A percentile compares a stretch with the other conserved stretches of the same genome.
These are phyloP conservation scores for Malus sylvestris DNA, from an alignment of 306 rosid genomes.

Conservation along the genomic window DNA sequence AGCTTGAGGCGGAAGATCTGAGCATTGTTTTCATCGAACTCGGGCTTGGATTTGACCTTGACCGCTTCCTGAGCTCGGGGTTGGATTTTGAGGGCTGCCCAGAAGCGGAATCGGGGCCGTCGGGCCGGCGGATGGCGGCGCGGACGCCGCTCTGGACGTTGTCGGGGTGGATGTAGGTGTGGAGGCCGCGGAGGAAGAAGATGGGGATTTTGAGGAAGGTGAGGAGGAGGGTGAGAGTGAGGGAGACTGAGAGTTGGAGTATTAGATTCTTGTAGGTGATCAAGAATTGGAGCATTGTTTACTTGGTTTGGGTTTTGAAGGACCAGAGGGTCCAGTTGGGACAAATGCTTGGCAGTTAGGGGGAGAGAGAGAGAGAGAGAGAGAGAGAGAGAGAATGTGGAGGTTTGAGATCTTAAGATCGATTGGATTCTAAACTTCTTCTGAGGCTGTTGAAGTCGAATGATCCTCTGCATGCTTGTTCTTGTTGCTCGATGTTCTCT, in stretches of 20 bases:
- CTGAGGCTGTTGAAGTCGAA: background rate
- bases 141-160: conserved; percentile 38
- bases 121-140: conserved; percentile 79
- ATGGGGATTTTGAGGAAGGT: conserved; percentile 59
- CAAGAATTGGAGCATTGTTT: conserved; percentile 39
- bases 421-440: background rate
- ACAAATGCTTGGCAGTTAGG: background rate
- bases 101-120: conserved; percentile 20
- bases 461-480: background rate
- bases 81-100: conserved; percentile 34
- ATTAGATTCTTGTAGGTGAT: conserved; percentile 49
- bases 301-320: background rate
- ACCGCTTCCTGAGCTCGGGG: too few species aligned
- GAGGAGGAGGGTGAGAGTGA: conserved; percentile 38
- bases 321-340: background rate
- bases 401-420: background rate
- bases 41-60: background rate
- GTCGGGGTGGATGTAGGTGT: conserved; percentile 87
- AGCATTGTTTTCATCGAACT: conserved; percentile 81
- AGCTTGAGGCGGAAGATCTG: conserved; percentile 83
- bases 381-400: background rate
- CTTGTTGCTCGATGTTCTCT: background rate
- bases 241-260: conserved; percentile 32
- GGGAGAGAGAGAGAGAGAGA: background rate
- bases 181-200: conserved; percentile 59